phyloP scores from a whole-genome alignment of 2,329 filamentous ascomycete species.

The Sporothrix pseudoabietina region DNA sequence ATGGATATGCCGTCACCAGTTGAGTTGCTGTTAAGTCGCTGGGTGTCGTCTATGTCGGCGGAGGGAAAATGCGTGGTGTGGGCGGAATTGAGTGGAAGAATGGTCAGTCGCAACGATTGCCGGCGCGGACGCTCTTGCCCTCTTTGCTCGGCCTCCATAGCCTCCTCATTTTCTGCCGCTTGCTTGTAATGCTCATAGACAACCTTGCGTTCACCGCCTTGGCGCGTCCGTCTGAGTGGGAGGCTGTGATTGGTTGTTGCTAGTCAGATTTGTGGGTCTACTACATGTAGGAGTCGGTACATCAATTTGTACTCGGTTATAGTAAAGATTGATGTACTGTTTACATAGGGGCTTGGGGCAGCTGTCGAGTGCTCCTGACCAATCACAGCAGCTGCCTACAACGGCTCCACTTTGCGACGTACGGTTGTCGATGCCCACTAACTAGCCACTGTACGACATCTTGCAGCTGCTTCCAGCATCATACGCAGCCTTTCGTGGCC shows the following conservation, averaged over 20 bases:
- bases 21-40: not conserved
- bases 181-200: not conserved
- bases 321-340: not conserved
- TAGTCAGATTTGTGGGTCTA: not conserved
- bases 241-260: not conserved
- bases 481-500: not conserved
- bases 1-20: not conserved
- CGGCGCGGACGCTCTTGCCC: conserved; percentile 4
- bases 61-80: not conserved
- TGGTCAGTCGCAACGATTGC: not conserved
- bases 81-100: not conserved
- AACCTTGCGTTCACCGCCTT: conserved; percentile 21
- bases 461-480: not conserved
- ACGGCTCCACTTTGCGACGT: not conserved
- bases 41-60: not conserved
- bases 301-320: not conserved
- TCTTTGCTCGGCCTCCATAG: conserved; percentile 1
- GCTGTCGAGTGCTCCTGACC: conserved; percentile 18
- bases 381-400: conserved; percentile 24
- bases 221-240: not conserved
- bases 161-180: conserved; percentile 24
- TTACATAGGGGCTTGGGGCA: not conserved
- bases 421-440: not conserved
- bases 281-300: not conserved
- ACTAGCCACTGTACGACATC: not conserved